Conservation (phyloP, 116 monocot species). For the Posidonia oceanica region DNA sequence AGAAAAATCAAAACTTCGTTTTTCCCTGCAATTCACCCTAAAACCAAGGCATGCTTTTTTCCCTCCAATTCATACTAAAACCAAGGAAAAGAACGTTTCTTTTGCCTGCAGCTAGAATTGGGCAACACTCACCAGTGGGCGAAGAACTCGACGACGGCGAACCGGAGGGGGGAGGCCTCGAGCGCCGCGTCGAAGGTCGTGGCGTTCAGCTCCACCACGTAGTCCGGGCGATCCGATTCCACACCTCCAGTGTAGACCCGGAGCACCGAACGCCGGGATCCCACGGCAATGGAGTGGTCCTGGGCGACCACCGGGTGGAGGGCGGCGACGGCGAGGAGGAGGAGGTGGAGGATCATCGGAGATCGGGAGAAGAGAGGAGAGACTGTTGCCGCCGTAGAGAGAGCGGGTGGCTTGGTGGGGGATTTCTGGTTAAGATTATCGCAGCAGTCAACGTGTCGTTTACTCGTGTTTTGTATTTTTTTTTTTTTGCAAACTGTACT, state of each 20-base stretch:
- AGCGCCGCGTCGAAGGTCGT: slow-evolving; percentile 53
- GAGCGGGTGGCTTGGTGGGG: neutral
- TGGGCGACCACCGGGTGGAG: neutral
- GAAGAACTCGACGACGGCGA: slow-evolving; percentile 87
- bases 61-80: no score
- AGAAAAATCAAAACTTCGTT: neutral
- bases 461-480: neutral
- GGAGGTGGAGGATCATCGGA: neutral
- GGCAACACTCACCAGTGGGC: slow-evolving; percentile 56
- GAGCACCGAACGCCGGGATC: neutral
- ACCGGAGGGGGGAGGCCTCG: slow-evolving; percentile 35
- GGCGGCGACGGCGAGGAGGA: neutral
- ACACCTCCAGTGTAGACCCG: slow-evolving; percentile 23
- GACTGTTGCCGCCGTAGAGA: neutral
- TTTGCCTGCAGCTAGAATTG: no score
- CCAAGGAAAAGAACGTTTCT: neutral
- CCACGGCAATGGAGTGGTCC: no score
- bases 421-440: neutral
- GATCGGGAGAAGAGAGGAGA: neutral
- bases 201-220: slow-evolving; percentile 60
- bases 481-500: no score
- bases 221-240: slow-evolving; percentile 11
- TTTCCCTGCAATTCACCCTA: no score
- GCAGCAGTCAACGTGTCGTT: neutral
- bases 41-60: no score